A percentile compares a stretch with the other conserved stretches of the same genome.
These are phyloP conservation scores for Cystofilobasidium macerans DNA, from an alignment of 768 basidiomycete species.

Conservation along the genomic window DNA sequence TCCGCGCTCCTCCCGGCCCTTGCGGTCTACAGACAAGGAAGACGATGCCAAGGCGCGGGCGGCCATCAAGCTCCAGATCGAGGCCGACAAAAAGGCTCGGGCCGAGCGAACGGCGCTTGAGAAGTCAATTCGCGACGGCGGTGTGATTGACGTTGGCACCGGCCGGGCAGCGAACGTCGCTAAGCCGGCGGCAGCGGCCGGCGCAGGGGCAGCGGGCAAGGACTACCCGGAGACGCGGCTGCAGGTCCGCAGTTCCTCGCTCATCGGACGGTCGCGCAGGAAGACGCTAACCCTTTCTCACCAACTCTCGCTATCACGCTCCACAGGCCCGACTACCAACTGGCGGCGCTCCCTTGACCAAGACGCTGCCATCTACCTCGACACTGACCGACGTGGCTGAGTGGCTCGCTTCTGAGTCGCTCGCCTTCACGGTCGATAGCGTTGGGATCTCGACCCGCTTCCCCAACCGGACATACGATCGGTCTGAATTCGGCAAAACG, in stretches of 20 bases:
- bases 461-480: conserved; percentile 74
- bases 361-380: conserved; percentile 35
- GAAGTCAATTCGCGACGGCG: conserved; percentile 80
- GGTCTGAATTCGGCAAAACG: conserved; percentile 63
- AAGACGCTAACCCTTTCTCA: no score
- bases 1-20: not conserved
- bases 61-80: conserved; percentile 84
- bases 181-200: conserved; percentile 40
- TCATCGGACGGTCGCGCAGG: no score
- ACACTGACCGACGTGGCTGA: conserved; percentile 70
- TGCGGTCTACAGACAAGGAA: conserved; percentile 57
- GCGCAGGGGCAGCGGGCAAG: conserved; percentile 34
- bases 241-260: no score
- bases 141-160: conserved; percentile 24
- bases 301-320: not conserved
- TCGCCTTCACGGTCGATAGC: conserved; percentile 61
- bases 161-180: conserved; percentile 28
- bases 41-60: conserved; percentile 77
- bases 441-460: conserved; percentile 69
- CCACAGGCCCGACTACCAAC: conserved; percentile 64
- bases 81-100: conserved; percentile 78
- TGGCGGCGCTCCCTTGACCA: conserved; percentile 66
- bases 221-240: conserved; percentile 76
- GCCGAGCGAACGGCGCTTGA: conserved; percentile 80
- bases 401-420: conserved; percentile 63